phyloP scores from a whole-genome alignment of 352 stramenopile genomes.

The Phytophthora podocarpi region DNA sequence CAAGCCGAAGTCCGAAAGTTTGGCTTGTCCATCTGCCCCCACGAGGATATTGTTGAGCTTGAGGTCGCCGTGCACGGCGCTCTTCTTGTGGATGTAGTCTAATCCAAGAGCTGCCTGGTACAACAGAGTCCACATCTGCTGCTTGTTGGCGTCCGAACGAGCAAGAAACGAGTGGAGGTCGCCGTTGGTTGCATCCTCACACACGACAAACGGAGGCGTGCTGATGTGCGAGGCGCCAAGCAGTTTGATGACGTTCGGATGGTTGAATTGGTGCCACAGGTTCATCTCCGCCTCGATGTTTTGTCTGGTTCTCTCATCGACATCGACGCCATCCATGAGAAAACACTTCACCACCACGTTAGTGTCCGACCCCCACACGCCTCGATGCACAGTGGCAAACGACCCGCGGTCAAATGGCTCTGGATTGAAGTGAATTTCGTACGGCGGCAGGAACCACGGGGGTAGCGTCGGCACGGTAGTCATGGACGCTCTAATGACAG shows the following conservation, averaged over 20 bases:
- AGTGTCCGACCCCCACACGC: neutral
- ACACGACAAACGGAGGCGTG: conserved; percentile 11
- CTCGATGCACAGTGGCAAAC: conserved; percentile 22
- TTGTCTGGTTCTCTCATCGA: too few species aligned
- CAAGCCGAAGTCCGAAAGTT: conserved; percentile 34
- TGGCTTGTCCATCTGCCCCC: conserved; percentile 6
- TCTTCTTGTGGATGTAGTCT: conserved; percentile 24
- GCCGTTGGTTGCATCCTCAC: neutral
- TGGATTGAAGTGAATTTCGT: conserved; percentile 19
- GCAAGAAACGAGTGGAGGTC: neutral
- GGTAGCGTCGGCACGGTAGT: neutral
- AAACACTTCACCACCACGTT: conserved; percentile 41
- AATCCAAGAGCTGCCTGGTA: conserved; percentile 26
- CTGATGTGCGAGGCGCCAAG: conserved; percentile 7
- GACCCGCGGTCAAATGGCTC: conserved; percentile 3
- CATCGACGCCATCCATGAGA: too few species aligned
- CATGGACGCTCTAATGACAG: neutral
- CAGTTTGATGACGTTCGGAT: conserved; percentile 10
- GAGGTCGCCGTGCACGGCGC: conserved; percentile 32
- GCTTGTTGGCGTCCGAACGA: neutral
- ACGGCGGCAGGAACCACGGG: conserved; percentile 9
- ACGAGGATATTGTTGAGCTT: conserved; percentile 39
- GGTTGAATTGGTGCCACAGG: too few species aligned
- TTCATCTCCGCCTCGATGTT: too few species aligned
- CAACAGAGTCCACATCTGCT: neutral